Conservation (phyloP, 2,329 filamentous ascomycete genomes). For the Ramichloridium luteum region DNA sequence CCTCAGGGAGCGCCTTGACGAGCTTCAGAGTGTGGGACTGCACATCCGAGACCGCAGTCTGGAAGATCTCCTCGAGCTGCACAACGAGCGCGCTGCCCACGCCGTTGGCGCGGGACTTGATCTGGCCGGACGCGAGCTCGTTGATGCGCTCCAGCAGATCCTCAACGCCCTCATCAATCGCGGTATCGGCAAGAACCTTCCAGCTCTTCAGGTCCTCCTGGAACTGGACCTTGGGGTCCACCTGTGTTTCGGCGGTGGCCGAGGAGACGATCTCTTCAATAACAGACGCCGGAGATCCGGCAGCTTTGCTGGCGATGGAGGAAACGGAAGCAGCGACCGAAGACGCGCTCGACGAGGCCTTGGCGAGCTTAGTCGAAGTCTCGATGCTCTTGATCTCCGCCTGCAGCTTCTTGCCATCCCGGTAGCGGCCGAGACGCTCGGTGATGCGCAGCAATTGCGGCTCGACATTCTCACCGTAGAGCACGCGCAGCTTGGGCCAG, state of each 20-base stretch:
- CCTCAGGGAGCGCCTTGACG: conserved; percentile 44
- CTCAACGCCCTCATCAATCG: conserved; percentile 70
- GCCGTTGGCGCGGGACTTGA: conserved; percentile 51
- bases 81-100: conserved; percentile 55
- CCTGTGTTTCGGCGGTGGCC: conserved; percentile 34
- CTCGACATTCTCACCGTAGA: conserved; percentile 88
- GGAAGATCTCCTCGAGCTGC: conserved; percentile 56
- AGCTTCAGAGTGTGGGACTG: conserved; percentile 53
- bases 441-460: conserved; percentile 89
- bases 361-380: conserved; percentile 19
- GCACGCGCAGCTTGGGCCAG: conserved; percentile 65
- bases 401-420: conserved; percentile 50
- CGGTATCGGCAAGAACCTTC: conserved; percentile 78
- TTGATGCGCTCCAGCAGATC: conserved; percentile 50
- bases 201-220: conserved; percentile 68
- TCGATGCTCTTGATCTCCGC: conserved; percentile 46
- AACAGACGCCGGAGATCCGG: conserved; percentile 16
- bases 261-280: conserved; percentile 12
- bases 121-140: conserved; percentile 62
- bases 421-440: conserved; percentile 71
- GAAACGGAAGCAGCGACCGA: conserved; percentile 18
- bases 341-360: conserved; percentile 15
- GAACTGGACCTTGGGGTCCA: conserved; percentile 45
- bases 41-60: conserved; percentile 50
- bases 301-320: conserved; percentile 17